phyloP scores from a whole-genome alignment of 495 filamentous ascomycete genomes.

The Ramalina peruviana region DNA sequence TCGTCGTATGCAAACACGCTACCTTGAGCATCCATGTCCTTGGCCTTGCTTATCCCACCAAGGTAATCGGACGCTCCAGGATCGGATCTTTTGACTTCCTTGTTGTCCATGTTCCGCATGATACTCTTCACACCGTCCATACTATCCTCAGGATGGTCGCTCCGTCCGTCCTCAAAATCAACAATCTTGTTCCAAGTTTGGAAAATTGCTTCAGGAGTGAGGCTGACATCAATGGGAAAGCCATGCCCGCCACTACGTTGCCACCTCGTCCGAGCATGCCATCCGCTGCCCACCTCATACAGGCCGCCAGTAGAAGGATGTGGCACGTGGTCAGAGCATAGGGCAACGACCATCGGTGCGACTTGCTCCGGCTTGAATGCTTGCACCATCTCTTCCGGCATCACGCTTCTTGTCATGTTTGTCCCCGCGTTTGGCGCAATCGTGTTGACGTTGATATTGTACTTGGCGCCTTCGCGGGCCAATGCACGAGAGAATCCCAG shows the following conservation, averaged over 20 bases:
- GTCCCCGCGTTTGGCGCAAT: constrained; percentile 97
- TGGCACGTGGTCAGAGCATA: constrained; percentile 79
- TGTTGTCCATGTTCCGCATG: constrained; percentile 85
- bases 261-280: constrained; percentile 87
- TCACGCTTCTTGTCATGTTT: constrained; percentile 85
- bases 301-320: constrained; percentile 73
- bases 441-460: constrained; percentile 98
- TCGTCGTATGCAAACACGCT: constrained; percentile 73
- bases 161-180: constrained; percentile 79
- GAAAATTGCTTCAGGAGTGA: constrained; percentile 77
- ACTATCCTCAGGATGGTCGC: constrained; percentile 73
- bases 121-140: constrained; percentile 70
- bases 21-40: constrained; percentile 54
- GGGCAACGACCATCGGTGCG: constrained; percentile 76
- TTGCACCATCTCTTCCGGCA: constrained; percentile 96
- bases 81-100: constrained; percentile 14
- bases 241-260: constrained; percentile 82
- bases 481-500: constrained; percentile 88
- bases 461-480: constrained; percentile 85
- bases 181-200: constrained; percentile 66
- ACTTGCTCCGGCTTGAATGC: constrained; percentile 99
- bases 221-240: constrained; percentile 77
- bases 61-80: constrained; percentile 36
- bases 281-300: constrained; percentile 94
- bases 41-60: constrained; percentile 62